Conservation (phyloP, 805 yeast species). For the Saccharomycopsis amapae region DNA sequence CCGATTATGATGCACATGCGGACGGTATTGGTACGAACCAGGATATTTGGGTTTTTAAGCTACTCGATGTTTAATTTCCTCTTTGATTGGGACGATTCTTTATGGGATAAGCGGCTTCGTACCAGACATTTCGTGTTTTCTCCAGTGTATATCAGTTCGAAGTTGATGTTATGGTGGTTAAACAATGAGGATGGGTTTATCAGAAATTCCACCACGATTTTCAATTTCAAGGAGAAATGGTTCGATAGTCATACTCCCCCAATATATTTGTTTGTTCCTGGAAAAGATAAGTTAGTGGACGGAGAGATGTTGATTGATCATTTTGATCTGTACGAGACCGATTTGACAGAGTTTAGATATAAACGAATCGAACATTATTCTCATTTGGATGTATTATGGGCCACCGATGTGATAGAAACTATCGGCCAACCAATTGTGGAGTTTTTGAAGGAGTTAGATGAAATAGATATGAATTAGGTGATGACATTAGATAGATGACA, state of each 20-base stretch:
- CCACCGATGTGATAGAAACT: constrained; percentile 59
- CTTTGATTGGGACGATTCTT: constrained; percentile 77
- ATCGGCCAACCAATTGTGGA: constrained; percentile 47
- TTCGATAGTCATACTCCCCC: constrained; percentile 43
- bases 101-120: constrained; percentile 66
- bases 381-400: constrained; percentile 92
- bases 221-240: constrained; percentile 51
- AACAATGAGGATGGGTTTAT: constrained; percentile 35
- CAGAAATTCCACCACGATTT: constrained; percentile 32
- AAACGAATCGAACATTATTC: constrained; percentile 56
- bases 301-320: constrained; percentile 62
- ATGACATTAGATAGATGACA: not conserved
- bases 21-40: constrained; percentile 37
- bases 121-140: constrained; percentile 77
- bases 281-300: constrained; percentile 68
- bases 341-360: constrained; percentile 30
- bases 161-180: constrained; percentile 92
- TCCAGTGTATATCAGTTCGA: constrained; percentile 74
- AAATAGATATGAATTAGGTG: no score
- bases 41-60: constrained; percentile 56
- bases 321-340: constrained; percentile 49
- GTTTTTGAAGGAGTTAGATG: constrained; percentile 27
- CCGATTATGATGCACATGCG: constrained; percentile 66
- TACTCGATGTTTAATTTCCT: constrained; percentile 81
- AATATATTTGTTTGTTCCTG: constrained; percentile 63